These are phyloP conservation scores for Trichoderma virens DNA, from an alignment of 495 filamentous ascomycete species.

Conservation along the genomic window DNA sequence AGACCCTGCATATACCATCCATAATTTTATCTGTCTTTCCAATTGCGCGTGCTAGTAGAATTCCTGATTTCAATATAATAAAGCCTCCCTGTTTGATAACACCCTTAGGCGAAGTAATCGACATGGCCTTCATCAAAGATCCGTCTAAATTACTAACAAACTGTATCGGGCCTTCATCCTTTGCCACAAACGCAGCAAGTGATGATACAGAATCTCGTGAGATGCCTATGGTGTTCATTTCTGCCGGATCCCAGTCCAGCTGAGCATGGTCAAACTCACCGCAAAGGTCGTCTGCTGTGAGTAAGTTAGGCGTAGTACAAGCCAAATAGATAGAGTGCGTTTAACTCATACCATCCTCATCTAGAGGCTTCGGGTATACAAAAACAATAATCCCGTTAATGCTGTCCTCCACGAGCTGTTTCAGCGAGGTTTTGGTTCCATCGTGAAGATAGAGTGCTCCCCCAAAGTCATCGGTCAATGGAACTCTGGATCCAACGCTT, in stretches of 20 bases:
- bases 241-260: background rate
- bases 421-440: constrained; percentile 12
- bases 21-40: background rate
- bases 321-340: background rate
- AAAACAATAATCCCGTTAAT: background rate
- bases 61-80: background rate
- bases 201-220: background rate
- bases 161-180: background rate
- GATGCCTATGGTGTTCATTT: background rate
- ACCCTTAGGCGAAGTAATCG: background rate
- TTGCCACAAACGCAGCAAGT: background rate
- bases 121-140: background rate
- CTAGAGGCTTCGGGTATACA: background rate
- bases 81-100: background rate
- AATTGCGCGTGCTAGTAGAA: background rate
- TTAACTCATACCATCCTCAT: background rate
- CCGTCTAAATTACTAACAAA: background rate
- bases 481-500: background rate
- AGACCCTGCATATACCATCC: background rate
- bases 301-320: background rate
- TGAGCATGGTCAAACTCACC: background rate
- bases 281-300: background rate
- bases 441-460: background rate
- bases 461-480: background rate
- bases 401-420: background rate